Evolutionary conservation across 1,139 yeast genomes (phyloP).

Genomic region (Hemisphaericaspora xylanilytica): DNA sequence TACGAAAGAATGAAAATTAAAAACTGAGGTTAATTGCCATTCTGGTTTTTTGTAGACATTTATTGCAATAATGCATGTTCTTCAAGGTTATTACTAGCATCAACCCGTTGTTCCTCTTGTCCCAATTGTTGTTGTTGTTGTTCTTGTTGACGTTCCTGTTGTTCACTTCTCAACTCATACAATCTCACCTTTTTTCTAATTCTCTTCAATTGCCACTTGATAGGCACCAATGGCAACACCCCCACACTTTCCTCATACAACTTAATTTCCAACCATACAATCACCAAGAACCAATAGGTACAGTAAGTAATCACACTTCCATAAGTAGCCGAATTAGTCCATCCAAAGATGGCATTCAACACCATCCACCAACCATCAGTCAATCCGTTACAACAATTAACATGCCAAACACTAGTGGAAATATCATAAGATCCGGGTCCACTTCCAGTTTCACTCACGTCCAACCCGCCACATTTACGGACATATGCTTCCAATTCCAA

Average conservation of each 20-base stretch:
- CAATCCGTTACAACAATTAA: conserved; percentile 91
- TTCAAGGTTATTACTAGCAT: conserved; percentile 7
- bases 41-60: not conserved
- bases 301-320: conserved; percentile 84
- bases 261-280: conserved; percentile 48
- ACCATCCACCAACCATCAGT: conserved; percentile 93
- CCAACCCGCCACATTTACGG: conserved; percentile 71
- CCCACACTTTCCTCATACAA: conserved; percentile 65
- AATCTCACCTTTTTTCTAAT: conserved; percentile 49
- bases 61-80: conserved; percentile 12
- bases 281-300: conserved; percentile 70
- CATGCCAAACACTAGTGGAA: conserved; percentile 84
- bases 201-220: conserved; percentile 56
- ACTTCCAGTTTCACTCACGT: conserved; percentile 82
- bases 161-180: conserved; percentile 17
- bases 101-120: conserved; percentile 3
- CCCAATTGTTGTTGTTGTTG: conserved; percentile 4
- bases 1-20: too few species aligned
- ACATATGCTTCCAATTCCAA: conserved; percentile 71
- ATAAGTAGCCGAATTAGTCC: conserved; percentile 95
- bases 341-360: conserved; percentile 86
- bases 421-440: conserved; percentile 96
- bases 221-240: conserved; percentile 56
- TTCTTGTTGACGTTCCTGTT: conserved; percentile 6
- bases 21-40: too few species aligned